These are phyloP conservation scores for Garcia nutans DNA, from an alignment of 345 rosid species.

Conservation along the genomic window DNA sequence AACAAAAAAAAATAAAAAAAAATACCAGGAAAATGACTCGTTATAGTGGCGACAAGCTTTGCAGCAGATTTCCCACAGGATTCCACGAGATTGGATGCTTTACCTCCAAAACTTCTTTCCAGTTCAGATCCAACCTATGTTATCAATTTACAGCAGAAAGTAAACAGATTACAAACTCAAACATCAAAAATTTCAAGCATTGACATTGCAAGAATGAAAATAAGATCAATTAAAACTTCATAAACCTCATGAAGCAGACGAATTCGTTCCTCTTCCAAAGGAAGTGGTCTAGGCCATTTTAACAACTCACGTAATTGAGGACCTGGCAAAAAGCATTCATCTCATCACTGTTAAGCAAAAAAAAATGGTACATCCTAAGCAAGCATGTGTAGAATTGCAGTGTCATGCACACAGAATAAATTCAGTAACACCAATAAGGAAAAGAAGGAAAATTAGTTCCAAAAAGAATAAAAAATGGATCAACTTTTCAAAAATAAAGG, in stretches of 20 bases:
- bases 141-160: constrained; percentile 8
- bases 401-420: background rate
- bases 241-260: constrained; percentile 73
- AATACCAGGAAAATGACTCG: constrained; percentile 71
- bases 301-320: constrained; percentile 54
- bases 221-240: background rate
- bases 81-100: constrained; percentile 66
- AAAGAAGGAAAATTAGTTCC: background rate
- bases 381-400: background rate
- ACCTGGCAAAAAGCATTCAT: constrained; percentile 40
- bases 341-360: constrained; percentile 5
- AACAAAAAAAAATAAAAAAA: background rate
- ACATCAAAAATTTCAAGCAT: background rate
- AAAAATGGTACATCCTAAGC: background rate
- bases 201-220: background rate
- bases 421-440: background rate
- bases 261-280: constrained; percentile 73
- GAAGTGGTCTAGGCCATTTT: constrained; percentile 84
- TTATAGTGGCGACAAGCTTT: constrained; percentile 64
- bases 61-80: constrained; percentile 68
- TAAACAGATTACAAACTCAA: background rate
- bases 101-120: constrained; percentile 64
- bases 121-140: constrained; percentile 69
- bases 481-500: background rate
- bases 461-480: background rate